phyloP scores from a whole-genome alignment of 163 green algal species.

The Scenedesmus sp. region DNA sequence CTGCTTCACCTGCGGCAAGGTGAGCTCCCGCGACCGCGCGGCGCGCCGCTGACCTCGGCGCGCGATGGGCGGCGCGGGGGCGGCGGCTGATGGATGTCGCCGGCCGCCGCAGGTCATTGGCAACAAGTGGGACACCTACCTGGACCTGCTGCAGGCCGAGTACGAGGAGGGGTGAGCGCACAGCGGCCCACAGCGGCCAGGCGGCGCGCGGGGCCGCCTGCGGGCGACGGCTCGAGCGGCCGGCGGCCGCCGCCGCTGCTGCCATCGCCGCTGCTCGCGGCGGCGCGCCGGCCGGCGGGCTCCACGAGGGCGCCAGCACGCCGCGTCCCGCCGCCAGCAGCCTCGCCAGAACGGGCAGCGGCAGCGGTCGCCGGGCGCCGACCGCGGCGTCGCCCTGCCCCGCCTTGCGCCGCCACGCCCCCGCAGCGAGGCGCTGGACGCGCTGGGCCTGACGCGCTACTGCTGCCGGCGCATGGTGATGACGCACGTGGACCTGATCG shows the following conservation, averaged over 20 bases:
- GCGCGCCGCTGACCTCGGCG: background rate
- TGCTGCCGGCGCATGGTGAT: slow-evolving; percentile 99
- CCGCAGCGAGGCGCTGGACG: slow-evolving; percentile 93
- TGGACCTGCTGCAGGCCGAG: slow-evolving; percentile 96
- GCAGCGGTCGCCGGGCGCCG: no score
- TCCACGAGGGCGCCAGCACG: background rate
- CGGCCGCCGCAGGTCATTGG: slow-evolving; percentile 93
- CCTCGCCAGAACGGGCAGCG: no score
- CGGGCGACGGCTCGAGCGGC: no score
- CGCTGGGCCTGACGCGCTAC: slow-evolving; percentile 92
- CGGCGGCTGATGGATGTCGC: background rate
- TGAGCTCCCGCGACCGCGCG: slow-evolving; percentile 39
- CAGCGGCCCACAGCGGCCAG: background rate
- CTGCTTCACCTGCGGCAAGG: slow-evolving; percentile 99
- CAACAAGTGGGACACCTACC: slow-evolving; percentile 99
- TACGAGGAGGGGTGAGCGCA: slow-evolving; percentile 92
- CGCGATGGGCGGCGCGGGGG: background rate
- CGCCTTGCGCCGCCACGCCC: background rate
- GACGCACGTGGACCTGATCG: slow-evolving; percentile 99
- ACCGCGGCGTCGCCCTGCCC: no score
- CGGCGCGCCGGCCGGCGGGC: no score
- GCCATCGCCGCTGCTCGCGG: no score
- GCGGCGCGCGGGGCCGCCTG: no score
- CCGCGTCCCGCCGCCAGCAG: no score
- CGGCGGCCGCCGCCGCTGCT: no score